Evolutionary conservation across 768 basidiomycete species (phyloP), one percentile per base, ranked within the genome.

Genomic region (Neoboletus magnificus): DNA sequence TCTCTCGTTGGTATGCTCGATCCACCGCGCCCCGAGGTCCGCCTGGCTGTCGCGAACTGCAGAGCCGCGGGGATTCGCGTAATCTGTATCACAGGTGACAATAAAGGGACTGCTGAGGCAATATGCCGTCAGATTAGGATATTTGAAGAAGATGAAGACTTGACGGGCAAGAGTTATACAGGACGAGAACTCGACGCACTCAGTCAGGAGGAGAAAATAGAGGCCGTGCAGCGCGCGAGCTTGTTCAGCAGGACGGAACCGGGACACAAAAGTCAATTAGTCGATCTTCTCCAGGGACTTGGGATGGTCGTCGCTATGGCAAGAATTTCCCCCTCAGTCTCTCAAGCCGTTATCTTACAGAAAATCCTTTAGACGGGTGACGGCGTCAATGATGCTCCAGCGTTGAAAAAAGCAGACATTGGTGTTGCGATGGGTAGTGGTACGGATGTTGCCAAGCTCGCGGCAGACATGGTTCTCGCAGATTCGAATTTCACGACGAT

Each of bases 381-480:
- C 67, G 96, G 96, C 63, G 97, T 99, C 54, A 99, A 99, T 62
- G 96, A 99, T 66, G 96, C 97, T 3, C 95, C 95, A 33, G 97
- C 96, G 0, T 74, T 99, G 64, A 95, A 96, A 71, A 95, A 89
- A 74, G 97, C 96, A 13, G 93, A 96, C 64, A 99, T 99, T 64
- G 96, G 96, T 71, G 89, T 99, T 50, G 95, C 96, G 4, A 99
- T 99, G 96, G 96, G 96, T 44, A 95, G 93, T 54, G 96, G 96
- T 50, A 99, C 97, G 1, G 97, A 99, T 69, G 96, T 99, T 41
- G 96, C 96, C 58, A 98, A 98, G 74, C 77, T 97, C 56, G 97
- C 96, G 5, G 93, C 96, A 9, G 96, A 99, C 72, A 96, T 99
- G 93, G 94, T 99, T 30, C 83, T 95, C 48, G 90, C 92, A 6